A percentile compares a stretch with the other conserved stretches of the same genome.
These are phyloP conservation scores for Hericium rajendrae DNA, from an alignment of 768 basidiomycete genomes.

Conservation along the genomic window DNA sequence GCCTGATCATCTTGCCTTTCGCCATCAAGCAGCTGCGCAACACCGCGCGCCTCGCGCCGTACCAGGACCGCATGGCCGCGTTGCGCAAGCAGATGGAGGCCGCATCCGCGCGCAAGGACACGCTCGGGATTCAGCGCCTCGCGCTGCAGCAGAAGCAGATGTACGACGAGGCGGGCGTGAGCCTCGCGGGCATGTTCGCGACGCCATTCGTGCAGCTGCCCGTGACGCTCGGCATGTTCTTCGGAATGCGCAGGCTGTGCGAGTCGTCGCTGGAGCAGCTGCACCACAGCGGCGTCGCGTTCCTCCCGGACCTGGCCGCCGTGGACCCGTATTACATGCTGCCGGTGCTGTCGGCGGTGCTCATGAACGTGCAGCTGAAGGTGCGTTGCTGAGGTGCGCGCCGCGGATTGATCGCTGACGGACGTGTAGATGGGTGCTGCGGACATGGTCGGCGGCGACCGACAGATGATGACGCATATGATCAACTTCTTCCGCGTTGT, in stretches of 20 bases:
- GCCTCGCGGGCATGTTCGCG: slow-evolving; percentile 42
- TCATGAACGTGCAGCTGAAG: slow-evolving; percentile 60
- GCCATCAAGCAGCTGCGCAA: slow-evolving; percentile 47
- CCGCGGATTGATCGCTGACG: not conserved
- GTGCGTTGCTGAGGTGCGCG: slow-evolving; percentile 31
- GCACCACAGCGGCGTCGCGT: slow-evolving; percentile 61
- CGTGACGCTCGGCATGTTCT: slow-evolving; percentile 74
- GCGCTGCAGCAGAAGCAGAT: slow-evolving; percentile 39
- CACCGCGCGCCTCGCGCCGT: slow-evolving; percentile 47
- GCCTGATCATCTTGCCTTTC: slow-evolving; percentile 50
- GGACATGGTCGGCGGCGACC: slow-evolving; percentile 27
- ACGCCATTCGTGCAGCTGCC: slow-evolving; percentile 63
- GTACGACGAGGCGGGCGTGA: slow-evolving; percentile 58
- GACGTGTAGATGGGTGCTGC: slow-evolving; percentile 44
- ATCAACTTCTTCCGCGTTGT: slow-evolving; percentile 22
- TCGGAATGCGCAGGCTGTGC: slow-evolving; percentile 66
- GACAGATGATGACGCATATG: slow-evolving; percentile 10
- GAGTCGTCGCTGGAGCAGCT: slow-evolving; percentile 65
- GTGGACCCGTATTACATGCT: slow-evolving; percentile 72
- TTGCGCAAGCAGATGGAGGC: slow-evolving; percentile 39
- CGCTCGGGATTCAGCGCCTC: slow-evolving; percentile 30
- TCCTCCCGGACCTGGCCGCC: slow-evolving; percentile 68
- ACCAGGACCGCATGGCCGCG: slow-evolving; percentile 48
- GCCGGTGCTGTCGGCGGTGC: slow-evolving; percentile 46
- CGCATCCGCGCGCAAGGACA: slow-evolving; percentile 26